Conservation (phyloP, 2,329 filamentous ascomycete species). For the Cordyceps militaris region DNA sequence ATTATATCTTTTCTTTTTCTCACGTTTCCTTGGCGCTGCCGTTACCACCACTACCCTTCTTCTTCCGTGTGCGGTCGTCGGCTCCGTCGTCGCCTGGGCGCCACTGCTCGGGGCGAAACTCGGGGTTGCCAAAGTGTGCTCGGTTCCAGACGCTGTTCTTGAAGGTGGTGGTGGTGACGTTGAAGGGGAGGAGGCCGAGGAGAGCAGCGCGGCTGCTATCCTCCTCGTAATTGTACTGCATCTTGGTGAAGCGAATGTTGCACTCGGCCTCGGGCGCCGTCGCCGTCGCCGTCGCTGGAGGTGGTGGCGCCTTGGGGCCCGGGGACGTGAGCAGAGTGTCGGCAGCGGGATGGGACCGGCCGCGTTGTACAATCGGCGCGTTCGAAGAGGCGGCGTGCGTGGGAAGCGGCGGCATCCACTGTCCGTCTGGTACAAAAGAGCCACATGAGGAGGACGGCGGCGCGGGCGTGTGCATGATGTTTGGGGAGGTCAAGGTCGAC, state of each 20-base stretch:
- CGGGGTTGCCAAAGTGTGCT: constrained; percentile 59
- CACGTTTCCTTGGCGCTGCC: neutral
- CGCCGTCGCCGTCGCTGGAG: neutral
- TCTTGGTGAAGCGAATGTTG: constrained; percentile 43
- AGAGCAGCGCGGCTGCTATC: constrained; percentile 26
- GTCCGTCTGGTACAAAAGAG: neutral
- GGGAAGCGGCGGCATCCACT: constrained; percentile 6
- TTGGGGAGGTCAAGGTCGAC: constrained; percentile 10
- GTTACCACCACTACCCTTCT: neutral
- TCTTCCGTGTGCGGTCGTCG: constrained; percentile 20
- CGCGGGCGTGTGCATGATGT: neutral
- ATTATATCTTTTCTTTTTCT: neutral
- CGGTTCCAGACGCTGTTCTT: constrained; percentile 61
- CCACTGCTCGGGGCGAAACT: constrained; percentile 40
- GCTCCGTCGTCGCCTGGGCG: constrained; percentile 33
- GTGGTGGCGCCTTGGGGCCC: neutral
- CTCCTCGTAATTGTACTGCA: constrained; percentile 42
- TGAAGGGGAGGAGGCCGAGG: constrained; percentile 20
- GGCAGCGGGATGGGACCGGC: neutral
- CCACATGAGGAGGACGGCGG: neutral
- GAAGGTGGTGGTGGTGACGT: constrained; percentile 48
- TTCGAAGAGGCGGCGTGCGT: neutral
- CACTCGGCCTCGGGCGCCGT: constrained; percentile 18
- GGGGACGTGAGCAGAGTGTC: neutral
- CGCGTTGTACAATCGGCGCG: neutral